phyloP scores from a whole-genome alignment of 2,329 filamentous ascomycete genomes.

The Chlorencoelia australis region DNA sequence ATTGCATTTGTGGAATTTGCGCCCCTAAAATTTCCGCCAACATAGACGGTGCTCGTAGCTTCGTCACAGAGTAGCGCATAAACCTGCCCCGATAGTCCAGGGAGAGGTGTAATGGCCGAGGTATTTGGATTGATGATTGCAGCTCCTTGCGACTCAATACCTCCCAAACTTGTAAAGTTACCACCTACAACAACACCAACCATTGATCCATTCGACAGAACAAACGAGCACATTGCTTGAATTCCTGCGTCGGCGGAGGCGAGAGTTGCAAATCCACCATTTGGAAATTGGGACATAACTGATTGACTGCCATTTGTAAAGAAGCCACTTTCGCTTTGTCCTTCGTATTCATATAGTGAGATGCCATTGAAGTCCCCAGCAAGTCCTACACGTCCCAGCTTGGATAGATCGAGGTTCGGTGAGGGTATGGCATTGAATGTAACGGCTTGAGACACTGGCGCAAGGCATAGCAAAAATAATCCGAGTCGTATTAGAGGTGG shows the following conservation, averaged over 20 bases:
- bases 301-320: conserved; percentile 71
- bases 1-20: conserved; percentile 83
- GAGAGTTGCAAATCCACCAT: conserved; percentile 69
- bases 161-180: conserved; percentile 87
- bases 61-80: conserved; percentile 75
- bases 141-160: conserved; percentile 64
- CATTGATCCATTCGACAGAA: conserved; percentile 52
- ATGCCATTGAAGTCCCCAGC: conserved; percentile 86
- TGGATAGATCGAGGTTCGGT: conserved; percentile 66
- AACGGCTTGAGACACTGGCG: conserved; percentile 38
- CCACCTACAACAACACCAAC: conserved; percentile 78
- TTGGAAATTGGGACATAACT: conserved; percentile 72
- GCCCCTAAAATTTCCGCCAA: conserved; percentile 77
- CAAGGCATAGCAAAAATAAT: conserved; percentile 29
- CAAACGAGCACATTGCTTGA: conserved; percentile 75
- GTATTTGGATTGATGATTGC: conserved; percentile 72
- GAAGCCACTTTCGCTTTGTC: conserved; percentile 60
- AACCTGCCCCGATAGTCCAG: conserved; percentile 76
- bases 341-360: conserved; percentile 77
- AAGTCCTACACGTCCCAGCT: conserved; percentile 74
- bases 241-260: conserved; percentile 76
- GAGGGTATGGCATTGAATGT: conserved; percentile 53
- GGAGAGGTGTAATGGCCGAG: conserved; percentile 58
- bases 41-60: conserved; percentile 68
- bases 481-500: conserved; percentile 31